phyloP scores from a whole-genome alignment of 1,139 yeast species.

The Scheffersomyces illinoinensis region DNA sequence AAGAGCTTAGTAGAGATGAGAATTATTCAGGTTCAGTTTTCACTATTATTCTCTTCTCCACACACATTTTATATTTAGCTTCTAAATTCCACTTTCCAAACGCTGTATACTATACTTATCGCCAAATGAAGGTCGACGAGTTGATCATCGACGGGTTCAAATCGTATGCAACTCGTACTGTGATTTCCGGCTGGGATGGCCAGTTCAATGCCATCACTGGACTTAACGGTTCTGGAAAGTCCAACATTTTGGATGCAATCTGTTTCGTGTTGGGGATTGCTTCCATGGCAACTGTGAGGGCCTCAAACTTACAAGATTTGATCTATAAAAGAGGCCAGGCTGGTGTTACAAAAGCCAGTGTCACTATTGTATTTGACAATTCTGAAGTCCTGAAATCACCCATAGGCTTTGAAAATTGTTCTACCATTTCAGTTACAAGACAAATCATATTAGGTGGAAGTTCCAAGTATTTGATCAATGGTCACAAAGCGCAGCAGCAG shows the following conservation, averaged over 20 bases:
- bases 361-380: conserved; percentile 92
- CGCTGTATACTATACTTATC: neutral
- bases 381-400: conserved; percentile 75
- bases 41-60: neutral
- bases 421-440: conserved; percentile 87
- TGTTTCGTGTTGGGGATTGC: conserved; percentile 98
- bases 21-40: neutral
- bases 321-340: conserved; percentile 98
- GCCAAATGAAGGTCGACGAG: conserved; percentile 85
- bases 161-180: conserved; percentile 96
- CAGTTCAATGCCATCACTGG: conserved; percentile 98
- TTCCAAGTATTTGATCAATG: conserved; percentile 89
- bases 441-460: conserved; percentile 91
- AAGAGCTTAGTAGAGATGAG: neutral
- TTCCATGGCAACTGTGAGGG: conserved; percentile 91
- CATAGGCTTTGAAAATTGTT: conserved; percentile 78
- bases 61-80: neutral
- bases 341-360: conserved; percentile 96
- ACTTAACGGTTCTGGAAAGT: conserved; percentile 94
- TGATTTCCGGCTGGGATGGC: conserved; percentile 91
- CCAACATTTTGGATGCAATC: conserved; percentile 92
- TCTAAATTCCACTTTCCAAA: neutral
- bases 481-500: conserved; percentile 95
- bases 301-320: conserved; percentile 88
- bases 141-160: conserved; percentile 96